Conservation (phyloP, 768 basidiomycete genomes). For the Rhizopogon roseolus region DNA sequence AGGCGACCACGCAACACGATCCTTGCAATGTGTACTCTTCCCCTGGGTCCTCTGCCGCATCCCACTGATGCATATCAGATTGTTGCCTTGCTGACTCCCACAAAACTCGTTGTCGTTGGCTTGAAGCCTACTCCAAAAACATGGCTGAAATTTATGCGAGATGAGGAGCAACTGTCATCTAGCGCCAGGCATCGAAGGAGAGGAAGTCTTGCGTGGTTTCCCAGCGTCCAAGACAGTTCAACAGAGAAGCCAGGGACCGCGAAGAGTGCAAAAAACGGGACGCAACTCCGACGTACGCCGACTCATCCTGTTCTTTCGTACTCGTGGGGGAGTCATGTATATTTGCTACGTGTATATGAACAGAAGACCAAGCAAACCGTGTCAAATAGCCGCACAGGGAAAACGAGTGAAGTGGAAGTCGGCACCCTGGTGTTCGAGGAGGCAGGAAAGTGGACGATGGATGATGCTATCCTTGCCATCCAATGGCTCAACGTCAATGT, state of each 20-base stretch:
- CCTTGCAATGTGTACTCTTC: slow-evolving; percentile 76
- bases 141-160: slow-evolving; percentile 76
- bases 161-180: slow-evolving; percentile 37
- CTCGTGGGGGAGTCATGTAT: slow-evolving; percentile 73
- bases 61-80: slow-evolving; percentile 76
- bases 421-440: slow-evolving; percentile 64
- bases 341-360: slow-evolving; percentile 65
- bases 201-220: slow-evolving; percentile 81
- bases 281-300: slow-evolving; percentile 13
- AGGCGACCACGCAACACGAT: slow-evolving; percentile 60
- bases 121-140: slow-evolving; percentile 89
- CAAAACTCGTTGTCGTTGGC: slow-evolving; percentile 90
- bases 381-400: slow-evolving; percentile 54
- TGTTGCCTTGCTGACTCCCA: slow-evolving; percentile 81
- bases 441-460: slow-evolving; percentile 52
- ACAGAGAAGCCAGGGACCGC: neutral
- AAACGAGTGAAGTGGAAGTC: slow-evolving; percentile 51
- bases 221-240: slow-evolving; percentile 40
- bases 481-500: slow-evolving; percentile 91
- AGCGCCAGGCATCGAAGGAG: slow-evolving; percentile 43
- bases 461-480: slow-evolving; percentile 62
- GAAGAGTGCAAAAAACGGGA: slow-evolving; percentile 15
- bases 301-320: slow-evolving; percentile 71
- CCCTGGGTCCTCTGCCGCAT: slow-evolving; percentile 70
- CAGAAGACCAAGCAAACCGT: slow-evolving; percentile 44